Percentiles rank a stretch among this genome's conserved stretches.
phyloP scores from a whole-genome alignment of 179 eudicot species.

The Drosera spatulata region DNA sequence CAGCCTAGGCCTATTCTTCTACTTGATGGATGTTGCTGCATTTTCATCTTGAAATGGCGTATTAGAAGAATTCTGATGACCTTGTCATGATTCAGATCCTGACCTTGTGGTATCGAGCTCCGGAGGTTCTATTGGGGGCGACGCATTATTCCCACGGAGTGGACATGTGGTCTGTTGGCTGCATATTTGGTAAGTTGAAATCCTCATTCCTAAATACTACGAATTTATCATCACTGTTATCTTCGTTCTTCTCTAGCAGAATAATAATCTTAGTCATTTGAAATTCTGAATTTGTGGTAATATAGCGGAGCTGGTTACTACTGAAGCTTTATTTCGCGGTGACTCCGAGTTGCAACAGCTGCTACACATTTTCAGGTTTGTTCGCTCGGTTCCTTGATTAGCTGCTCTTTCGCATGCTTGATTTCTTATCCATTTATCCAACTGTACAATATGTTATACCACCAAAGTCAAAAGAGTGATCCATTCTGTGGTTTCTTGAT shows the following conservation, averaged over 20 bases:
- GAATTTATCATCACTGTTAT: too few relatives aligned
- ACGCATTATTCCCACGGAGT: conserved; percentile 62
- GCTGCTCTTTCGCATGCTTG: not conserved
- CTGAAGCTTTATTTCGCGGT: conserved; percentile 80
- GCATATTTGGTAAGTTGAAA: conserved; percentile 31
- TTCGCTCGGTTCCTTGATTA: not conserved
- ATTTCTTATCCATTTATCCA: not conserved
- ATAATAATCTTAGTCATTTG: not conserved
- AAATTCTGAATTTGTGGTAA: not conserved
- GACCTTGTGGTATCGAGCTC: conserved; percentile 65
- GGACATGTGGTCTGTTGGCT: conserved; percentile 52
- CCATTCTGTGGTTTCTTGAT: not conserved
- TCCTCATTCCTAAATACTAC: conserved; percentile 20
- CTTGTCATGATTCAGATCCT: conserved; percentile 27
- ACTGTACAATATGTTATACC: not conserved
- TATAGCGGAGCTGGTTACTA: conserved; percentile 85
- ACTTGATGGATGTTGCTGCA: not conserved
- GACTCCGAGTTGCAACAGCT: conserved; percentile 91
- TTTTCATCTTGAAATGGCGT: not conserved
- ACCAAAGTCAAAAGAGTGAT: not conserved
- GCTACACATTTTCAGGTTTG: conserved; percentile 82
- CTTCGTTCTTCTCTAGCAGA: too few relatives aligned
- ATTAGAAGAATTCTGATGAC: not conserved
- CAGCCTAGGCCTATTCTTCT: not conserved
- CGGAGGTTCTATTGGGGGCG: conserved; percentile 59